phyloP scores from a whole-genome alignment of 768 basidiomycete genomes.

The Piloderma croceum region DNA sequence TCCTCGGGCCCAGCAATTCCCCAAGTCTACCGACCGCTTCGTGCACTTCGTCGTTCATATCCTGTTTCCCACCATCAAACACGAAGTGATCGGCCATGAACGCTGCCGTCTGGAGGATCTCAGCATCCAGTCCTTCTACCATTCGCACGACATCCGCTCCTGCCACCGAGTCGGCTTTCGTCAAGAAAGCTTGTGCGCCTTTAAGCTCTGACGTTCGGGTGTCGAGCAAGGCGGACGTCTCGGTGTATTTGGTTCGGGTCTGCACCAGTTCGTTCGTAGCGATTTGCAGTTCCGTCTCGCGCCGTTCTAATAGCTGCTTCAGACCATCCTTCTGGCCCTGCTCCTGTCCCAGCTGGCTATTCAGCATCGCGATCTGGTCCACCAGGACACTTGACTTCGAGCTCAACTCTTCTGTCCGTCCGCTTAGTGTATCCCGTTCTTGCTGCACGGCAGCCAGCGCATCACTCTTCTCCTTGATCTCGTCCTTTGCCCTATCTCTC shows the following conservation, averaged over 20 bases:
- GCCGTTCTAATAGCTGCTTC: constrained; percentile 14
- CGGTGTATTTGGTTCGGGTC: constrained; percentile 37
- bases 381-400: background rate
- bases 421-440: constrained; percentile 29
- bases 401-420: constrained; percentile 21
- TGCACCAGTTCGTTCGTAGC: constrained; percentile 29
- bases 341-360: too few species aligned
- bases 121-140: constrained; percentile 41
- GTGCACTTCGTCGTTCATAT: constrained; percentile 13
- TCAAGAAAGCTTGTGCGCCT: constrained; percentile 41
- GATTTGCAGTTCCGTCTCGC: constrained; percentile 11
- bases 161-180: constrained; percentile 37
- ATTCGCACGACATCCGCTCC: constrained; percentile 40
- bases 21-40: constrained; percentile 23
- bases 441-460: too few species aligned
- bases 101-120: constrained; percentile 44
- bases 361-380: constrained; percentile 17
- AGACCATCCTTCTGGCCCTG: background rate
- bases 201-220: constrained; percentile 39
- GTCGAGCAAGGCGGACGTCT: constrained; percentile 28
- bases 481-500: too few species aligned
- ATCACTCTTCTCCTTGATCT: too few species aligned
- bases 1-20: constrained; percentile 27
- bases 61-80: constrained; percentile 16
- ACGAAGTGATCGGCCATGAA: constrained; percentile 40